Evolutionary conservation across 768 basidiomycete species (phyloP).

Genomic region (Panaeolus papilionaceus): DNA sequence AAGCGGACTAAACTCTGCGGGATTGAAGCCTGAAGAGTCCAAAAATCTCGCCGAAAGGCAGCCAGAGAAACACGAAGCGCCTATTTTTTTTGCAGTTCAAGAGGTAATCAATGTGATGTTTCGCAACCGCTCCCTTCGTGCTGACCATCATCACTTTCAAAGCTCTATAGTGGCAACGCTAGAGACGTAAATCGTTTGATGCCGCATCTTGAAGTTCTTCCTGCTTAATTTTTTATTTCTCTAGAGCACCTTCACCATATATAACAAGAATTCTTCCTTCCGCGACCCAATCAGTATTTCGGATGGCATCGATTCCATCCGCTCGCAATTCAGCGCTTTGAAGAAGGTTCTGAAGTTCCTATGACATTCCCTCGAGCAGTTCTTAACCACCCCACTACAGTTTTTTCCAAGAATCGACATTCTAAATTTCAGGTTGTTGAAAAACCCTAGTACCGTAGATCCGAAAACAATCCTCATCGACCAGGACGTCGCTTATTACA

Average conservation of each 20-base stretch:
- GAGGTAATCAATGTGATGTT: conserved; percentile 34
- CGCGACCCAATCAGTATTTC: conserved; percentile 54
- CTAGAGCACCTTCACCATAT: conserved; percentile 50
- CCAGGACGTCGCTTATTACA: conserved; percentile 53
- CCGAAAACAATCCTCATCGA: conserved; percentile 49
- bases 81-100: conserved; percentile 46
- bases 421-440: conserved; percentile 45
- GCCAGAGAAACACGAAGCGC: conserved; percentile 40
- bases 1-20: conserved; percentile 40
- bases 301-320: conserved; percentile 44
- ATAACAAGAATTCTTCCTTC: conserved; percentile 47
- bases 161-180: conserved; percentile 48
- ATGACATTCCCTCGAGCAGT: background rate
- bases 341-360: conserved; percentile 38
- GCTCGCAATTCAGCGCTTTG: conserved; percentile 50
- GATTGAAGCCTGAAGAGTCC: conserved; percentile 43
- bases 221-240: background rate
- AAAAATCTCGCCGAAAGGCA: conserved; percentile 43
- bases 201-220: background rate
- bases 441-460: conserved; percentile 45
- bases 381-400: conserved; percentile 26
- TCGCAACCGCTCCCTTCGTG: conserved; percentile 1
- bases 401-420: conserved; percentile 51
- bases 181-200: conserved; percentile 33
- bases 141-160: background rate